These are phyloP conservation scores for Tripterygium wilfordii DNA, from an alignment of 177 flowering plant genomes.

Conservation along the genomic window DNA sequence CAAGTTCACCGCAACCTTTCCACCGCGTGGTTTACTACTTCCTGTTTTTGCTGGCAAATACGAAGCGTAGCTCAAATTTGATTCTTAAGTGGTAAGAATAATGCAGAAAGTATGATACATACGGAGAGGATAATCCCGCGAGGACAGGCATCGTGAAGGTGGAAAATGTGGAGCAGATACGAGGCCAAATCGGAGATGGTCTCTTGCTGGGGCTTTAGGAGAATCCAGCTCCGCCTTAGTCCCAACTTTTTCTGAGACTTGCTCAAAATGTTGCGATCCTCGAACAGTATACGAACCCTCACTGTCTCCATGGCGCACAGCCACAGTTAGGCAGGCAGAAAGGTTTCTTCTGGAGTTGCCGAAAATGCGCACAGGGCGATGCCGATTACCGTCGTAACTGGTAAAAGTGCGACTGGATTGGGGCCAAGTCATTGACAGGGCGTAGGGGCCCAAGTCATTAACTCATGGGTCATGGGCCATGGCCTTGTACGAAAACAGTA, in stretches of 20 bases:
- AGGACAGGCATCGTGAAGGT: slow-evolving; percentile 45
- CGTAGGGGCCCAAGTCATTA: too few relatives aligned
- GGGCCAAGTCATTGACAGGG: too few relatives aligned
- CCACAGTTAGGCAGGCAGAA: slow-evolving; percentile 2
- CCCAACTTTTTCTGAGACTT: slow-evolving; percentile 42
- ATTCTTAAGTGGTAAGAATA: too few relatives aligned
- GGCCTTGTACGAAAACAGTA: too few relatives aligned
- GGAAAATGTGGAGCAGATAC: slow-evolving; percentile 33
- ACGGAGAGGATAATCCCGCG: slow-evolving; percentile 60
- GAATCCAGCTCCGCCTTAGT: slow-evolving; percentile 55
- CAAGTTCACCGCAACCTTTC: too few relatives aligned
- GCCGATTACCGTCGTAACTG: too few relatives aligned
- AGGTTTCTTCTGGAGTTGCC: neutral
- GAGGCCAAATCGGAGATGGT: slow-evolving; percentile 47
- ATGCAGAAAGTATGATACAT: slow-evolving; percentile 6
- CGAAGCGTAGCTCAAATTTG: too few relatives aligned
- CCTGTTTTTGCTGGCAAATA: too few relatives aligned
- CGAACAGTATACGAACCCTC: slow-evolving; percentile 53
- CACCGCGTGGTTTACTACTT: too few relatives aligned
- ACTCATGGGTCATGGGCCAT: too few relatives aligned
- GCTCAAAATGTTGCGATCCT: slow-evolving; percentile 33
- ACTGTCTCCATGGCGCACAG: slow-evolving; percentile 18
- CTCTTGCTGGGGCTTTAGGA: slow-evolving; percentile 35
- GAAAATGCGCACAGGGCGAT: too few relatives aligned
- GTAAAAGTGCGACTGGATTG: too few relatives aligned